Percentiles rank a stretch among this genome's conserved stretches.
Conservation (phyloP, 352 stramenopile species). For the Pythium periplocum region DNA sequence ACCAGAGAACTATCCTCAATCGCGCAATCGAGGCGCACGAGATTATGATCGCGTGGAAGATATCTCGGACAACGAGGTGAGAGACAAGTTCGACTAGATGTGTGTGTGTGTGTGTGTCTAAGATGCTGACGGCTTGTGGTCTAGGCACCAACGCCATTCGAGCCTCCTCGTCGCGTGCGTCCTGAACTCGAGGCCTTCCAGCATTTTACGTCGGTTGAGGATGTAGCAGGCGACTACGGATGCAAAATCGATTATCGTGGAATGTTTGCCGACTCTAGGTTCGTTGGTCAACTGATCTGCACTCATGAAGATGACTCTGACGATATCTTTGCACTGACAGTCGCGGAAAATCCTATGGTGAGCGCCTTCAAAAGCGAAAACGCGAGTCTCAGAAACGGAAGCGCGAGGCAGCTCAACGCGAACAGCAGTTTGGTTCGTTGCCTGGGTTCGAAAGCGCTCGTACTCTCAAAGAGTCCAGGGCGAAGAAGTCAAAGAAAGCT, state of each 20-base stretch:
- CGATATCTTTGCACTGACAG: slow-evolving; percentile 7
- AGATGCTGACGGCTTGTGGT: neutral
- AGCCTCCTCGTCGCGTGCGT: slow-evolving; percentile 15
- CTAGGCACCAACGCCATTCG: slow-evolving; percentile 11
- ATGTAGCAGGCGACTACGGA: slow-evolving; percentile 34
- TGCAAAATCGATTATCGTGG: slow-evolving; percentile 48
- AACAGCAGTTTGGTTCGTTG: neutral
- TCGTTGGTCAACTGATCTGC: neutral
- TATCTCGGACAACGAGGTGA: slow-evolving; percentile 65
- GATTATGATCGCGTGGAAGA: slow-evolving; percentile 24
- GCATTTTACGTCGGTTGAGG: slow-evolving; percentile 57
- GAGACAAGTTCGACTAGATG: neutral
- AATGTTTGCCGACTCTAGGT: slow-evolving; percentile 59
- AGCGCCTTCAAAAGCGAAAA: slow-evolving; percentile 28
- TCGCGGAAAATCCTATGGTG: slow-evolving; percentile 38
- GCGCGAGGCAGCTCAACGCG: slow-evolving; percentile 12
- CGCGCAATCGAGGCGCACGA: neutral
- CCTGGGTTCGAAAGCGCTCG: no score
- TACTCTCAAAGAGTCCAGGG: neutral
- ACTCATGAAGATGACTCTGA: neutral
- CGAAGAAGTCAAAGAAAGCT: slow-evolving; percentile 7
- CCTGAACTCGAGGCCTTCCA: slow-evolving; percentile 43
- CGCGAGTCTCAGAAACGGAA: slow-evolving; percentile 39
- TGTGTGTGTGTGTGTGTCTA: neutral
- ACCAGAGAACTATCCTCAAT: neutral